These are phyloP conservation scores for Polyplosphaeria fusca DNA, from an alignment of 495 filamentous ascomycete genomes.

Conservation along the genomic window DNA sequence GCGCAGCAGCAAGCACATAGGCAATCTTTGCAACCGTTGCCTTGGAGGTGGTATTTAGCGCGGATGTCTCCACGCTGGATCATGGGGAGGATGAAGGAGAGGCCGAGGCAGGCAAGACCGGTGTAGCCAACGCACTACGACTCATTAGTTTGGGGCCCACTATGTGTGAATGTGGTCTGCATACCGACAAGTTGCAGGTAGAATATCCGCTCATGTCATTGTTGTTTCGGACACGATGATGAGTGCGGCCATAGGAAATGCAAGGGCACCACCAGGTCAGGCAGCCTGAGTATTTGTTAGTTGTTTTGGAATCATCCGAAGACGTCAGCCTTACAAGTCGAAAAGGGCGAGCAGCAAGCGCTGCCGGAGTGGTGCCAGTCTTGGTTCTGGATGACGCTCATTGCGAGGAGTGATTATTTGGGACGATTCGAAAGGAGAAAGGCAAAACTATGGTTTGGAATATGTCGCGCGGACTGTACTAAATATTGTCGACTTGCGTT, in stretches of 20 bases:
- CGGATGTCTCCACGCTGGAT: slow-evolving; percentile 56
- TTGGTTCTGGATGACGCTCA: slow-evolving; percentile 23
- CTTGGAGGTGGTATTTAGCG: slow-evolving; percentile 52
- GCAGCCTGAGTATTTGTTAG: no score
- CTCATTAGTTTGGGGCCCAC: no score
- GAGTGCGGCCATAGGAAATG: slow-evolving; percentile 52
- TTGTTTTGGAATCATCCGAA: no score
- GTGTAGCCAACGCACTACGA: slow-evolving; percentile 29
- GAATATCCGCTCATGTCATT: slow-evolving; percentile 47
- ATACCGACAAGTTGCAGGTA: slow-evolving; percentile 49
- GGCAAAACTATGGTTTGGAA: background rate
- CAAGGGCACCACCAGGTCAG: slow-evolving; percentile 53
- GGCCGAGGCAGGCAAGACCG: slow-evolving; percentile 35
- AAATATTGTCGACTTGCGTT: background rate
- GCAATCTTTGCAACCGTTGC: slow-evolving; percentile 51
- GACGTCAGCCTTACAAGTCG: slow-evolving; percentile 33
- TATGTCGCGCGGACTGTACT: background rate
- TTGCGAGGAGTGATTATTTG: background rate
- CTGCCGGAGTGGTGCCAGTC: slow-evolving; percentile 26
- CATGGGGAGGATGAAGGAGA: slow-evolving; percentile 47
- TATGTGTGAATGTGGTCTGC: no score
- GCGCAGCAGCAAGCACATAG: slow-evolving; percentile 49
- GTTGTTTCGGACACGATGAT: slow-evolving; percentile 45
- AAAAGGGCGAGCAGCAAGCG: slow-evolving; percentile 31
- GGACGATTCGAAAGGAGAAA: background rate